Conservation (phyloP, 2,329 filamentous ascomycete genomes). For the Cadophora luteo-olivacea region DNA sequence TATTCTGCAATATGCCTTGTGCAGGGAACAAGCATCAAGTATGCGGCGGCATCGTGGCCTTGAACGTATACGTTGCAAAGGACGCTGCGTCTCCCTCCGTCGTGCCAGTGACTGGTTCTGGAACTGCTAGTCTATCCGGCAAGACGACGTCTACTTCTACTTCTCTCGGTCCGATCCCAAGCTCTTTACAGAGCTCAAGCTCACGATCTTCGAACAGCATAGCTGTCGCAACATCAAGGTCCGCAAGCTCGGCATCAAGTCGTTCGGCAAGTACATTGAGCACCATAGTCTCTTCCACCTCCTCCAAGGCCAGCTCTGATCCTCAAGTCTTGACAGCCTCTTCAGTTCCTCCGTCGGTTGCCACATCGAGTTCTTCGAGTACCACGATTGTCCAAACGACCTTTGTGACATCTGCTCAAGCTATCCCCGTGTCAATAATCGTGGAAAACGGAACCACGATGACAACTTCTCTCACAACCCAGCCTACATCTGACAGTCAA, state of each 20-base stretch:
- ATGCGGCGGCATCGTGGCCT: constrained; percentile 1
- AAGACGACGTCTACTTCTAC: neutral
- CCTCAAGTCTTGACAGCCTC: neutral
- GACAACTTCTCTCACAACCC: neutral
- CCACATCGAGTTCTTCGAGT: neutral
- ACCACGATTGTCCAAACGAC: neutral
- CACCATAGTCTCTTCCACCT: neutral
- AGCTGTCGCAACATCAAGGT: neutral
- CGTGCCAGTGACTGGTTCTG: neutral
- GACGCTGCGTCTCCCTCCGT: neutral
- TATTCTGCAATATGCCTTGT: constrained; percentile 6
- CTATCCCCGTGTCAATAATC: neutral
- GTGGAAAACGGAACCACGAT: neutral
- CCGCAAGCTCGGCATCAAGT: neutral
- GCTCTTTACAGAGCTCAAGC: neutral
- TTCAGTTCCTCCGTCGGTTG: neutral
- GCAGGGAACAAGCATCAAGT: neutral
- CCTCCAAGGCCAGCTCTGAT: constrained; percentile 4
- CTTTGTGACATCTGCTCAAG: neutral
- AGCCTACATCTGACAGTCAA: neutral
- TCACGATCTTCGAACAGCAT: neutral
- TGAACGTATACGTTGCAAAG: constrained; percentile 4
- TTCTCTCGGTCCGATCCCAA: neutral
- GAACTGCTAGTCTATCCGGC: neutral
- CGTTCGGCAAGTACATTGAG: constrained; percentile 7